Evolutionary conservation across 768 basidiomycete genomes (phyloP).

Genomic region (Boletus edulis): DNA sequence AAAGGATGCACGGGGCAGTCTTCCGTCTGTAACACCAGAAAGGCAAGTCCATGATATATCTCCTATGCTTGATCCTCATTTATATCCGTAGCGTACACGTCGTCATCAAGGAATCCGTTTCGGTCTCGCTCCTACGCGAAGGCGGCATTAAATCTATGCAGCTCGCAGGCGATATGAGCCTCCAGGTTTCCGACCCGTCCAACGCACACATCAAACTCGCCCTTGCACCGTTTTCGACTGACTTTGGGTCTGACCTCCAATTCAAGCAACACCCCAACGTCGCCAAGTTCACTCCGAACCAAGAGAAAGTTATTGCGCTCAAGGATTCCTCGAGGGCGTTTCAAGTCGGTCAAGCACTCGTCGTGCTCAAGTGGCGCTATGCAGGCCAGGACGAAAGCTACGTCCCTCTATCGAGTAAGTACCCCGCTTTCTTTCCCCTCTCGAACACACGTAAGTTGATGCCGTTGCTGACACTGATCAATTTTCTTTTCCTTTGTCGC

Average conservation of each 20-base stretch:
- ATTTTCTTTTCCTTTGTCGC: background rate
- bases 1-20: constrained; percentile 55
- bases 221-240: constrained; percentile 53
- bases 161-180: constrained; percentile 92
- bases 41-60: constrained; percentile 45
- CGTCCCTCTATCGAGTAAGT: constrained; percentile 86
- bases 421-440: background rate
- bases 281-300: constrained; percentile 73
- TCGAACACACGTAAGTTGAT: background rate
- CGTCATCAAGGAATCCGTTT: constrained; percentile 78
- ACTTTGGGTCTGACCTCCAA: constrained; percentile 71
- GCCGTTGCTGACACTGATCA: background rate
- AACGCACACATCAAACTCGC: constrained; percentile 67
- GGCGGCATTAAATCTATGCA: constrained; percentile 90
- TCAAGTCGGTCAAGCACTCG: constrained; percentile 83
- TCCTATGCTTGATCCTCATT: background rate
- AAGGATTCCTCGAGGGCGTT: constrained; percentile 83
- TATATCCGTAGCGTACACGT: constrained; percentile 69
- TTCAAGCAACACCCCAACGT: constrained; percentile 98
- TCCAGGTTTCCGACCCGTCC: constrained; percentile 78
- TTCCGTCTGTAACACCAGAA: constrained; percentile 74
- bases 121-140: constrained; percentile 80
- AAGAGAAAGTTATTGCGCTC: constrained; percentile 68
- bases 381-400: constrained; percentile 87
- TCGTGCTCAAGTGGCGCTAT: constrained; percentile 92